Conservation (phyloP, 129 eudicot species). For the Chrysanthemum lavandulifolium region DNA sequence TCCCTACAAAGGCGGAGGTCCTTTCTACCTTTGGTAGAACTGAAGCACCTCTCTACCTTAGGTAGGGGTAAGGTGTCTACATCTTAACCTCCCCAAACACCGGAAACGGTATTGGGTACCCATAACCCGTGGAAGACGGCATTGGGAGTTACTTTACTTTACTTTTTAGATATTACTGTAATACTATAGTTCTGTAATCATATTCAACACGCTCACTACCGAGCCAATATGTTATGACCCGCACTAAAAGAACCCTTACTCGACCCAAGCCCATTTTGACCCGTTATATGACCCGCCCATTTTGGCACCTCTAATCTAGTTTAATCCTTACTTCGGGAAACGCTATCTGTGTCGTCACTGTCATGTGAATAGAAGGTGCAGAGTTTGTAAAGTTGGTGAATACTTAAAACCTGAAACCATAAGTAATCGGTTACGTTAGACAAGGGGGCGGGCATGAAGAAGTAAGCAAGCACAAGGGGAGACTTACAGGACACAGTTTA, state of each 20-base stretch:
- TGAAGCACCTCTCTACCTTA: too few species aligned
- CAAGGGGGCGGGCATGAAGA: background rate
- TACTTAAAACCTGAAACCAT: conserved; percentile 61
- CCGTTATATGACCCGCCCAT: background rate
- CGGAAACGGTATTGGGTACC: too few species aligned
- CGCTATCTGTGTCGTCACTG: conserved; percentile 32
- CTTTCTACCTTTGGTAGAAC: too few species aligned
- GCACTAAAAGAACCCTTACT: background rate
- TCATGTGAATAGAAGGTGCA: conserved; percentile 54
- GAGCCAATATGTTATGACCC: background rate
- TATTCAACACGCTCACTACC: background rate
- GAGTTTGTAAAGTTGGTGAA: conserved; percentile 68
- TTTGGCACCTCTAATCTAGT: conserved; percentile 6
- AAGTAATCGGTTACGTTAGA: conserved; percentile 12
- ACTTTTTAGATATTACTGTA: too few species aligned
- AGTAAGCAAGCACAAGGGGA: conserved; percentile 7
- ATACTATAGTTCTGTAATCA: background rate
- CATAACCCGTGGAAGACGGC: too few species aligned
- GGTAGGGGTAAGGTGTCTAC: too few species aligned
- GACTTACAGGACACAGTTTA: conserved; percentile 80
- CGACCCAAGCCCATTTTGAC: background rate
- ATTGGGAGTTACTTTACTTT: too few species aligned
- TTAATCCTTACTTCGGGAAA: conserved; percentile 54
- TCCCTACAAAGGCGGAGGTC: too few species aligned
- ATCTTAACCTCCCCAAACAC: too few species aligned